Conservation (phyloP, 371 early-diverging fungal genomes). For the Mortierella sp. region DNA sequence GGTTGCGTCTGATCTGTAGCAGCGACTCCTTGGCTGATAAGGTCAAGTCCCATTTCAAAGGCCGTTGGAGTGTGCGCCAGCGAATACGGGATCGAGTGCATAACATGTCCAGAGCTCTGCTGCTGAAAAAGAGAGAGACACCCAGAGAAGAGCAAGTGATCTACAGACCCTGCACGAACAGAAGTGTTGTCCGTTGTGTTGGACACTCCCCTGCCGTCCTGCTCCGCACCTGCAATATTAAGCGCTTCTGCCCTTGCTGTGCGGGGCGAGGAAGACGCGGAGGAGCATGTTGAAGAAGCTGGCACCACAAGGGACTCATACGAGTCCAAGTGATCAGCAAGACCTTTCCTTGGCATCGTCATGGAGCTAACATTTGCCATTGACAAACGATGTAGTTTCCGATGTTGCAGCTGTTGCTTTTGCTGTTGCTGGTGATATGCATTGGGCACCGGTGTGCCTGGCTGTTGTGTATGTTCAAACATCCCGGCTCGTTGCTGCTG, state of each 20-base stretch:
- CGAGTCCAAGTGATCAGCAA: too few relatives aligned
- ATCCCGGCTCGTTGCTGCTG: slow-evolving; percentile 8
- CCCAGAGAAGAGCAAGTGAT: neutral
- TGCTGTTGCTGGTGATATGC: slow-evolving; percentile 20
- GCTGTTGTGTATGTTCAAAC: slow-evolving; percentile 10
- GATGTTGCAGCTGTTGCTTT: slow-evolving; percentile 14
- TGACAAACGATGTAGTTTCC: slow-evolving; percentile 1
- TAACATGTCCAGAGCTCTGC: neutral
- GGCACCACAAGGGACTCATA: slow-evolving; percentile 51
- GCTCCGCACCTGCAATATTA: neutral
- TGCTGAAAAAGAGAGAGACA: neutral
- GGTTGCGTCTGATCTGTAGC: slow-evolving; percentile 8
- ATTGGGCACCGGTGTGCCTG: neutral
- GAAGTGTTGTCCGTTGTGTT: slow-evolving; percentile 1
- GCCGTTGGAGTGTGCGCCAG: neutral
- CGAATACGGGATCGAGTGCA: slow-evolving; percentile 9
- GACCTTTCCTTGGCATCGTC: slow-evolving; percentile 23
- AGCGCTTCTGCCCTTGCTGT: slow-evolving; percentile 9
- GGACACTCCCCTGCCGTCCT: neutral
- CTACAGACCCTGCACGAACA: neutral
- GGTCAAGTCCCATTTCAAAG: neutral
- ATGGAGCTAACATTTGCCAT: slow-evolving; percentile 22
- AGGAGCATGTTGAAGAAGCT: slow-evolving; percentile 40
- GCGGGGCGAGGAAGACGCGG: slow-evolving; percentile 29
- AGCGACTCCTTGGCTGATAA: too few relatives aligned